Percentiles rank a stretch among this genome's conserved stretches.
These are phyloP conservation scores for Pseudogymnoascus pannorum DNA, from an alignment of 2,329 filamentous ascomycete species.

Conservation along the genomic window DNA sequence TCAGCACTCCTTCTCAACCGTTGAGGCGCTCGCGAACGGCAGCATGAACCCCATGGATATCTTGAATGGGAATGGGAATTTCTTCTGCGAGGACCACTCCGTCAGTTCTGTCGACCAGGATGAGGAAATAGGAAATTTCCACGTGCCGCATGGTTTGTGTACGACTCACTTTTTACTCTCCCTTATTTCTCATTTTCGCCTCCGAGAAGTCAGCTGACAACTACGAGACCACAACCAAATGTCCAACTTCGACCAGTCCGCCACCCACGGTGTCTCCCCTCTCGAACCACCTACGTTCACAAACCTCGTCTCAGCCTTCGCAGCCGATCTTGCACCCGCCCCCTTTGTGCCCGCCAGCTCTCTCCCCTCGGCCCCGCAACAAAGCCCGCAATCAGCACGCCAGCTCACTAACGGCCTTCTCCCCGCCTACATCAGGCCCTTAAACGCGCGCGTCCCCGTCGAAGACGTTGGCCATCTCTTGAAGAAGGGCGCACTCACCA, in stretches of 20 bases:
- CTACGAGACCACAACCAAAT: background rate
- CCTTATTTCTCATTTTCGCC: background rate
- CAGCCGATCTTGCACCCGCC: constrained; percentile 16
- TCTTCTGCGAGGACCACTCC: constrained; percentile 13
- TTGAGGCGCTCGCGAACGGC: constrained; percentile 20
- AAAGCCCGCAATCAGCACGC: background rate
- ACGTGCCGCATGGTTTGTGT: constrained; percentile 29
- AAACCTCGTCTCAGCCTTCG: background rate
- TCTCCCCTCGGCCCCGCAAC: background rate
- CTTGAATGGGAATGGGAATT: constrained; percentile 14
- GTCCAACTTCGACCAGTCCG: background rate
- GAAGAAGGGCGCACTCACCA: constrained; percentile 73
- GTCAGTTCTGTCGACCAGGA: constrained; percentile 13
- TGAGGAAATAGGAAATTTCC: constrained; percentile 16
- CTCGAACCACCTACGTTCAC: background rate
- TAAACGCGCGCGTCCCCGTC: constrained; percentile 66
- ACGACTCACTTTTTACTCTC: constrained; percentile 16
- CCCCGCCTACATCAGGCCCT: constrained; percentile 66
- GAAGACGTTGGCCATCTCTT: constrained; percentile 80
- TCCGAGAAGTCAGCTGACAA: background rate
- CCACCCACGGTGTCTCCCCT: background rate
- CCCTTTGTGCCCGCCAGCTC: background rate
- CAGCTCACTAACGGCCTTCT: constrained; percentile 31
- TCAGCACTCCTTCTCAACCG: constrained; percentile 7
- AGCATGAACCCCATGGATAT: constrained; percentile 24